Evolutionary conservation across 1,284 basidiomycete species (phyloP).

Genomic region (Ustilago xerochloae): DNA sequence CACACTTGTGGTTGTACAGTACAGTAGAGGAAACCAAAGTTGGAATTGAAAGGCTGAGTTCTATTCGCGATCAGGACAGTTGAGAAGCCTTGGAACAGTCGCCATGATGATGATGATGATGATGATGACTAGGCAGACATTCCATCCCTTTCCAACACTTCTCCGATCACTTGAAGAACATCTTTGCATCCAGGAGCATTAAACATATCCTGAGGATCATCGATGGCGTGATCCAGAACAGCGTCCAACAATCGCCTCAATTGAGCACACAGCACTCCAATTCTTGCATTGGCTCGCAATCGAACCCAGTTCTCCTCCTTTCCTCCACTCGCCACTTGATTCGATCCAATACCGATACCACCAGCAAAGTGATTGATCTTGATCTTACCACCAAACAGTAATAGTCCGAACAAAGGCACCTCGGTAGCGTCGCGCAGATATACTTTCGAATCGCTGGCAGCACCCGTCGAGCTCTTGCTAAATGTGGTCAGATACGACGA

Average conservation of each 20-base stretch:
- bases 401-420: constrained; percentile 83
- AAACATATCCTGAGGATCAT: constrained; percentile 34
- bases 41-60: too few species aligned
- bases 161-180: constrained; percentile 27
- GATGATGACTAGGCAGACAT: constrained; percentile 11
- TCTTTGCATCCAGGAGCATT: constrained; percentile 35
- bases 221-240: constrained; percentile 36
- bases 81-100: too few species aligned
- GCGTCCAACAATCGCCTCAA: constrained; percentile 71
- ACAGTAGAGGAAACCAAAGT: too few species aligned
- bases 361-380: constrained; percentile 79
- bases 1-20: not conserved
- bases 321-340: constrained; percentile 14
- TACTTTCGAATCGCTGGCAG: constrained; percentile 73
- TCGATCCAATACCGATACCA: constrained; percentile 72
- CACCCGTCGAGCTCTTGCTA: constrained; percentile 77
- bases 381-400: constrained; percentile 85
- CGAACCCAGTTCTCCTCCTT: constrained; percentile 72
- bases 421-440: constrained; percentile 89
- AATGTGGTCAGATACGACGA: constrained; percentile 85
- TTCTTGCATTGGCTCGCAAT: constrained; percentile 84
- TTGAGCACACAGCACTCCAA: constrained; percentile 89
- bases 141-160: constrained; percentile 39
- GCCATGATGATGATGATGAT: too few species aligned
- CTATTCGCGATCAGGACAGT: not conserved